Conservation (phyloP, 2,329 filamentous ascomycete genomes). For the Cylindrodendrum hubeiense region DNA sequence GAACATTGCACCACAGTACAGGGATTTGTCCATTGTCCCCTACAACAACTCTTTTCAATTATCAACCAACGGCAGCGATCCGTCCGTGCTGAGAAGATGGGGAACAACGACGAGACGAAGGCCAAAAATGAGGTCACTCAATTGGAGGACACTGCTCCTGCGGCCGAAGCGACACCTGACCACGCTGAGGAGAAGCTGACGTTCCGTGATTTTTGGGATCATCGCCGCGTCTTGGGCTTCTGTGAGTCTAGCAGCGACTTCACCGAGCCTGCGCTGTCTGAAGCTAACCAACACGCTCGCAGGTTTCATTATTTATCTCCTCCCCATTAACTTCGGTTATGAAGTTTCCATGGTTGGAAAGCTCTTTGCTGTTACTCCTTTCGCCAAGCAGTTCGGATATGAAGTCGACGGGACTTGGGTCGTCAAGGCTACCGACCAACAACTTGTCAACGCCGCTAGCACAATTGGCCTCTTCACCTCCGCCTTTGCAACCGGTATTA, state of each 20-base stretch:
- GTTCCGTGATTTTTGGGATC: conserved; percentile 35
- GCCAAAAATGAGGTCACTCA: neutral
- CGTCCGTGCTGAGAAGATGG: neutral
- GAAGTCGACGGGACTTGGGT: conserved; percentile 30
- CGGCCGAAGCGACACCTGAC: conserved; percentile 14
- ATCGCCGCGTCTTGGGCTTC: conserved; percentile 35
- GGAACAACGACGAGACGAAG: neutral
- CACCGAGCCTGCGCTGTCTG: neutral
- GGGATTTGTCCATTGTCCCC: neutral
- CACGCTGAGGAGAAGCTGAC: conserved; percentile 18
- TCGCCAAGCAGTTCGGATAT: conserved; percentile 43
- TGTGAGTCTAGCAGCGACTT: conserved; percentile 15
- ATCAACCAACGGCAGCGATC: neutral
- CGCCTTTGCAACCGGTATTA: conserved; percentile 44
- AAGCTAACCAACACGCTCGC: neutral
- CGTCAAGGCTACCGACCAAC: conserved; percentile 44
- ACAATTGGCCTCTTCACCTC: conserved; percentile 47
- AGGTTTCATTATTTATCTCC: conserved; percentile 46
- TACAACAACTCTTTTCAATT: neutral
- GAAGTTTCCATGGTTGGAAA: conserved; percentile 46
- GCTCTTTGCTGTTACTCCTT: conserved; percentile 45
- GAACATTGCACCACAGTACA: neutral
- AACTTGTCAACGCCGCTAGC: conserved; percentile 46
- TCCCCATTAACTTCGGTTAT: conserved; percentile 49
- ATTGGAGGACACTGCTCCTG: conserved; percentile 7